Conservation (phyloP, 2,329 filamentous ascomycete genomes). For the Epicoccum nigrum region DNA sequence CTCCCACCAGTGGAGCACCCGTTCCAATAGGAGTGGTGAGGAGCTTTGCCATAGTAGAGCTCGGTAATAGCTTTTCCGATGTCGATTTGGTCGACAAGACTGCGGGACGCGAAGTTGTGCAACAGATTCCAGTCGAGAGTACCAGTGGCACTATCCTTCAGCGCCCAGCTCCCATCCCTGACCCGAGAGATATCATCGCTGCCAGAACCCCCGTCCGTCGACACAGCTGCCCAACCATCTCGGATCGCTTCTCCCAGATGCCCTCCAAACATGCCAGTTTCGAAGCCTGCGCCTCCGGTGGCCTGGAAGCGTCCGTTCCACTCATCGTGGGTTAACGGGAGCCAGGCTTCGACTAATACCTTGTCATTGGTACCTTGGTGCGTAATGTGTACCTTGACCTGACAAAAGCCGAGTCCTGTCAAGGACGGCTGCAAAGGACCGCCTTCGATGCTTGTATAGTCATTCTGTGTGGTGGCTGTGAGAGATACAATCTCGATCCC, state of each 20-base stretch:
- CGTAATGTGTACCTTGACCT: constrained; percentile 28
- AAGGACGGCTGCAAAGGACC: constrained; percentile 14
- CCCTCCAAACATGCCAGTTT: constrained; percentile 36
- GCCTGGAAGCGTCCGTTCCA: constrained; percentile 46
- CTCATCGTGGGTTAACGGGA: constrained; percentile 29
- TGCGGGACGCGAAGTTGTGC: constrained; percentile 47
- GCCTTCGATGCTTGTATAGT: constrained; percentile 22
- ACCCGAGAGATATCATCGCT: constrained; percentile 6
- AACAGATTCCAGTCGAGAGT: constrained; percentile 40
- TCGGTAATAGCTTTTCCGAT: constrained; percentile 44
- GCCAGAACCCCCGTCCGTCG: constrained; percentile 42
- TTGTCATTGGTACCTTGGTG: constrained; percentile 32
- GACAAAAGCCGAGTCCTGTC: constrained; percentile 29
- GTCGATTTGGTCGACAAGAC: constrained; percentile 45
- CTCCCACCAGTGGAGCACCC: constrained; percentile 46
- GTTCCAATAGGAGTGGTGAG: constrained; percentile 45
- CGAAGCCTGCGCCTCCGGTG: constrained; percentile 39
- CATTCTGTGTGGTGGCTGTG: constrained; percentile 14
- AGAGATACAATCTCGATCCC: constrained; percentile 23
- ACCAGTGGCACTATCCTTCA: constrained; percentile 23
- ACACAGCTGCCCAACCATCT: constrained; percentile 41
- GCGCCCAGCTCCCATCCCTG: constrained; percentile 27
- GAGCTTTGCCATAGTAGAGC: constrained; percentile 42
- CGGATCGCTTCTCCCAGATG: constrained; percentile 33
- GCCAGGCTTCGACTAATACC: constrained; percentile 38